Percentiles rank a stretch among this genome's conserved stretches.
Evolutionary conservation across 108 stramenopile species (phyloP).

Genomic region (Parietichytrium sp.): DNA sequence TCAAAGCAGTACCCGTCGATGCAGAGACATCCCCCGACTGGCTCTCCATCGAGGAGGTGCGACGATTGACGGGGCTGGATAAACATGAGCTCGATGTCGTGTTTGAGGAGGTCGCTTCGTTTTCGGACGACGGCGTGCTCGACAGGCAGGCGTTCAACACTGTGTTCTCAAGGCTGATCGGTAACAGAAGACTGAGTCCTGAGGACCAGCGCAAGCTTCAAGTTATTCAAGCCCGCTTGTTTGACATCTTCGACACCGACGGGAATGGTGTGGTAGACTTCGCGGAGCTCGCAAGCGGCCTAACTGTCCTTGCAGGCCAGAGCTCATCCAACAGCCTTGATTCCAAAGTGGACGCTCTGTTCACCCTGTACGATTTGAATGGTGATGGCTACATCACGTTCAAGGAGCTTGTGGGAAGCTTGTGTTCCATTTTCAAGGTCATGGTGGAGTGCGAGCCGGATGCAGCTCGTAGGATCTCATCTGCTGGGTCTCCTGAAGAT

Average conservation of each 20-base stretch:
- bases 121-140: background rate
- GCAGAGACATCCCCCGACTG: background rate
- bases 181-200: background rate
- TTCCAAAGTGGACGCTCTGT: slow-evolving; percentile 25
- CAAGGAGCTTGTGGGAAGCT: background rate
- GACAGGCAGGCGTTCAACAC: background rate
- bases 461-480: background rate
- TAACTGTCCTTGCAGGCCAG: slow-evolving; percentile 33
- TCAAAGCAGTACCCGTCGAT: background rate
- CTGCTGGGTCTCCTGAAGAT: background rate
- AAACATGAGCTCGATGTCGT: background rate
- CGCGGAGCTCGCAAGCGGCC: slow-evolving; percentile 43
- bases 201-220: background rate
- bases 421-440: background rate
- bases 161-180: background rate
- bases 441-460: background rate
- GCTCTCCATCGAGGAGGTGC: slow-evolving; percentile 8
- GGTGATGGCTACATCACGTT: slow-evolving; percentile 11
- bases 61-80: slow-evolving; percentile 19
- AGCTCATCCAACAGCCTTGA: background rate
- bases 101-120: slow-evolving; percentile 40
- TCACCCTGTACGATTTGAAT: background rate
- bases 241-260: slow-evolving; percentile 34
- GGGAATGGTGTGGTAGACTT: slow-evolving; percentile 39
- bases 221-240: background rate